Percentiles rank a stretch among this genome's conserved stretches.
These are phyloP conservation scores for Lactifluus volemus DNA, from an alignment of 768 basidiomycete species.

Conservation along the genomic window DNA sequence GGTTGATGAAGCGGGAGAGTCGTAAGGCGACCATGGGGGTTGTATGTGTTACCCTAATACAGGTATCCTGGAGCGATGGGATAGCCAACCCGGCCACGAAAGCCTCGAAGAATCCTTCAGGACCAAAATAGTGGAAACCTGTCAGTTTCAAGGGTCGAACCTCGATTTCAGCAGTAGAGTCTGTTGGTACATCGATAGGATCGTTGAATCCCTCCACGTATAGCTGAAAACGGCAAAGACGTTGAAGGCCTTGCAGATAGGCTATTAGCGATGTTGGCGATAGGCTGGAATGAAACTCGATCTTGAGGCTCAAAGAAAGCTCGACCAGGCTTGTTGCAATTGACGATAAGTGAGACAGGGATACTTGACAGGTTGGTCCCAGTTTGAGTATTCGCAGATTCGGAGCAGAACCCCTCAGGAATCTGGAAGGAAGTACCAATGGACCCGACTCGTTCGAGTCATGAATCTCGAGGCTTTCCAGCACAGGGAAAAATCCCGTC, in stretches of 20 bases:
- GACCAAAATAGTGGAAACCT: background rate
- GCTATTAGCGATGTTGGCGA: background rate
- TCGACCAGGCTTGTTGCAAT: background rate
- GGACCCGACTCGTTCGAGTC: too few species aligned
- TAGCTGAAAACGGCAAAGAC: background rate
- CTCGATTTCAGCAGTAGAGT: background rate
- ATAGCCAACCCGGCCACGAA: background rate
- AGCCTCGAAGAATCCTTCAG: background rate
- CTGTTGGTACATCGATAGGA: too few species aligned
- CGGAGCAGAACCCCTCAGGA: background rate
- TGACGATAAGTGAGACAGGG: background rate
- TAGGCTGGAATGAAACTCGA: background rate
- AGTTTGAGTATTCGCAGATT: background rate
- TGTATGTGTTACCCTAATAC: accelerated
- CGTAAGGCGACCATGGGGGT: background rate
- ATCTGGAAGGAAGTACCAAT: background rate
- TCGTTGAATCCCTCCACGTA: too few species aligned
- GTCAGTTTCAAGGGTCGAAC: background rate
- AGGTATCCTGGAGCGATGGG: background rate
- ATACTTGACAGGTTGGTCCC: accelerated
- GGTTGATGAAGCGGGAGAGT: background rate
- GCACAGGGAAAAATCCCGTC: background rate
- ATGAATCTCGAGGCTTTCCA: background rate
- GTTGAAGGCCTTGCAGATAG: background rate
- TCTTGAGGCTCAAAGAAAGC: background rate